Evolutionary conservation across 73 alveolate genomes (phyloP).

Genomic region (Paramecium sonneborni): DNA sequence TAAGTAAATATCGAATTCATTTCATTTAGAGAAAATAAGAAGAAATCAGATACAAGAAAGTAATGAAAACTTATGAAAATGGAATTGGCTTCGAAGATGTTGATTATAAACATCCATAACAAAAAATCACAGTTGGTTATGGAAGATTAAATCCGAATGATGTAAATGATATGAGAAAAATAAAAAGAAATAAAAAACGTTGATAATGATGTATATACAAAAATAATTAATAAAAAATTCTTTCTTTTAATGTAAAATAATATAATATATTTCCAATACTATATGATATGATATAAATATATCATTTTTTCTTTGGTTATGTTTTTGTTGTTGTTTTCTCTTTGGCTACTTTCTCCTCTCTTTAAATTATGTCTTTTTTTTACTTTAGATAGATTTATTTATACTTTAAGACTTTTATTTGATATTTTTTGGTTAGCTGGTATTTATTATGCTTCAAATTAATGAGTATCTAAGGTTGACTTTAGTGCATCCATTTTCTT

Average conservation of each 20-base stretch:
- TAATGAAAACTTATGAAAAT: conserved; percentile 61
- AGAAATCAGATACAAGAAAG: conserved; percentile 46
- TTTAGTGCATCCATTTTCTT: conserved; percentile 36
- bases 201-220: background rate
- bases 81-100: conserved; percentile 61
- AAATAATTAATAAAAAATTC: background rate
- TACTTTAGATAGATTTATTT: background rate
- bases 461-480: conserved; percentile 36
- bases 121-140: conserved; percentile 41
- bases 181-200: conserved; percentile 38
- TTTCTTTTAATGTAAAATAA: background rate
- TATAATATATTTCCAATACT: background rate
- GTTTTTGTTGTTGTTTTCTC: background rate
- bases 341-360: background rate
- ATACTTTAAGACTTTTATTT: conserved; percentile 28
- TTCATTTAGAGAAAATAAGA: conserved; percentile 39
- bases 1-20: background rate
- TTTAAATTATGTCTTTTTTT: background rate
- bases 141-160: conserved; percentile 63
- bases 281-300: background rate
- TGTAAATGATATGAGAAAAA: conserved; percentile 63
- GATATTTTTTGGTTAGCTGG: conserved; percentile 45
- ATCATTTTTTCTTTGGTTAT: background rate
- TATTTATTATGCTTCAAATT: conserved; percentile 13
- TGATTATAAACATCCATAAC: conserved; percentile 42